A percentile compares a stretch with the other conserved stretches of the same genome.
Conservation (phyloP, 2,329 filamentous ascomycete species). For the Paracorniculantispora psalliotae region DNA sequence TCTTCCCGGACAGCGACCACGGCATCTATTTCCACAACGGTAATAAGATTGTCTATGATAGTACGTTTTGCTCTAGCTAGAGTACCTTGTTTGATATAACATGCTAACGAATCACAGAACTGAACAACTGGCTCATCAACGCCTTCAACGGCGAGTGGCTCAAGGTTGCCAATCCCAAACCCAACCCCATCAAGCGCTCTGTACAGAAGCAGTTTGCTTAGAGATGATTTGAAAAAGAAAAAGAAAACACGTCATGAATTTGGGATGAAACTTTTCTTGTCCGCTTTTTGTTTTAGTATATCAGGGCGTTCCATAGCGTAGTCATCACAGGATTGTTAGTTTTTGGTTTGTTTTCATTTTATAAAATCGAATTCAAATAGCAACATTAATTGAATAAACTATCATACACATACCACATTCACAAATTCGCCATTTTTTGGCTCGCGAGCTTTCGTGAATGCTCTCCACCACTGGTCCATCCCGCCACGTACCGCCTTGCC, state of each 20-base stretch:
- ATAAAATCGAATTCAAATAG: constrained; percentile 11
- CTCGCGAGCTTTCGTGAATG: constrained; percentile 8
- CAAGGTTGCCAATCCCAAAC: constrained; percentile 48
- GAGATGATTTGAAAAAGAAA: constrained; percentile 3
- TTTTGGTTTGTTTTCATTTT: background rate
- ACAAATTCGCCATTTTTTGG: background rate
- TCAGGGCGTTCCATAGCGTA: too few species aligned
- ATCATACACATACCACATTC: constrained; percentile 15
- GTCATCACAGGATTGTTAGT: background rate
- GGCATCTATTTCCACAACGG: constrained; percentile 93
- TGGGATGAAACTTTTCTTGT: background rate
- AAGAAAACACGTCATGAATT: background rate
- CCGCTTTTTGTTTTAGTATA: background rate
- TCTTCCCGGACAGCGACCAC: constrained; percentile 96
- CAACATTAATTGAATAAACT: constrained; percentile 14
- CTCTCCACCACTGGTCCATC: background rate
- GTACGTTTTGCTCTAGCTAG: constrained; percentile 49
- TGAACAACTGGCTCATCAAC: constrained; percentile 89
- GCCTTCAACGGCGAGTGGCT: constrained; percentile 98
- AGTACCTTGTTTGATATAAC: background rate
- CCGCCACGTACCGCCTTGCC: background rate
- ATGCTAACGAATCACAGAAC: constrained; percentile 43
- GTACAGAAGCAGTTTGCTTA: background rate
- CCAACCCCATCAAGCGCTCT: constrained; percentile 28
- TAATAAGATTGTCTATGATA: constrained; percentile 86